Conservation (phyloP, 2,329 filamentous ascomycete genomes). For the Fusarium heterosporum region DNA sequence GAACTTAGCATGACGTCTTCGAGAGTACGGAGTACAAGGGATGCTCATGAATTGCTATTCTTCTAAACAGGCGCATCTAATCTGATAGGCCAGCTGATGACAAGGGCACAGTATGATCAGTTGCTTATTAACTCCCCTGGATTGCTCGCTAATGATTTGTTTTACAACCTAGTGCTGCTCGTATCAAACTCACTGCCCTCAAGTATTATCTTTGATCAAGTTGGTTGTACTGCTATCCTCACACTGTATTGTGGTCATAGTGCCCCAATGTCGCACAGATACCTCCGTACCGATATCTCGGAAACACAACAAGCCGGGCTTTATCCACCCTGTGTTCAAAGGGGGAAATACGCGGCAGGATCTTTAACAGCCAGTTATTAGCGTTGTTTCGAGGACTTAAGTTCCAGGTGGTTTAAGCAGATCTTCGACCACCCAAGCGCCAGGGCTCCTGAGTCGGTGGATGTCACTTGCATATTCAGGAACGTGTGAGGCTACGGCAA, state of each 20-base stretch:
- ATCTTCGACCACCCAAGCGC: conserved; percentile 29
- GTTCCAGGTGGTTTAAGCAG: conserved; percentile 33
- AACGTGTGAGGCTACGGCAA: conserved; percentile 50
- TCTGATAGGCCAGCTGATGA: conserved; percentile 22
- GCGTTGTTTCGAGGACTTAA: conserved; percentile 38
- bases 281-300: conserved; percentile 48
- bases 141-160: conserved; percentile 2
- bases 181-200: background rate
- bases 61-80: conserved; percentile 23
- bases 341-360: conserved; percentile 23
- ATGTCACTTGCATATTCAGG: conserved; percentile 48
- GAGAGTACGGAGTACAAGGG: background rate
- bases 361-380: conserved; percentile 34
- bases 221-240: conserved; percentile 5
- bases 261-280: conserved; percentile 35
- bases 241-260: conserved; percentile 12
- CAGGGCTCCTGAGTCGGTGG: conserved; percentile 44
- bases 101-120: conserved; percentile 1
- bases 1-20: conserved; percentile 13
- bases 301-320: conserved; percentile 45
- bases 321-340: conserved; percentile 42
- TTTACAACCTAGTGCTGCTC: background rate
- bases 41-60: background rate
- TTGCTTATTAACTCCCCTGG: conserved; percentile 12
- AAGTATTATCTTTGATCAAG: conserved; percentile 10